Conservation (phyloP, 2,329 filamentous ascomycete species). For the Trichoderma polysporum region DNA sequence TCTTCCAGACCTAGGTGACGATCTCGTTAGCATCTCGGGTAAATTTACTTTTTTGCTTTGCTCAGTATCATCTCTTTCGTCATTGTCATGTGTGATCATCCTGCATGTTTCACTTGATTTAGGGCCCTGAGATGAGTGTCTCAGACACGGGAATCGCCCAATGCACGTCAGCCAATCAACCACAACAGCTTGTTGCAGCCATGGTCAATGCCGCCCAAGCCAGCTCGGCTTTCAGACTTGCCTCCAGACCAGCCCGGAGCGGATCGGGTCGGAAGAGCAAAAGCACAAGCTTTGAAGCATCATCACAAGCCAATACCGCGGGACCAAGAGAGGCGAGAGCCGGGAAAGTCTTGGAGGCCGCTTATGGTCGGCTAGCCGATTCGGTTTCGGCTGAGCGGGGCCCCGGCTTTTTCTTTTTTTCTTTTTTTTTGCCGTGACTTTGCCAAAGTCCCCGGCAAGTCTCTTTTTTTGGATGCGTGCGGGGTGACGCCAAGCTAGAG, state of each 20-base stretch:
- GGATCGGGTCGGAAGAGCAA: conserved; percentile 17
- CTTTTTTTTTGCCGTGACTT: neutral
- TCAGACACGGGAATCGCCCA: neutral
- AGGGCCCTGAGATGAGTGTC: neutral
- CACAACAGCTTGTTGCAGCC: neutral
- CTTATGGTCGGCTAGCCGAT: conserved; percentile 21
- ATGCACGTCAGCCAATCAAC: neutral
- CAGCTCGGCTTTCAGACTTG: neutral
- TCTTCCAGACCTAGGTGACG: conserved; percentile 85
- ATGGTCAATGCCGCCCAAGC: neutral
- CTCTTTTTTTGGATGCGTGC: neutral
- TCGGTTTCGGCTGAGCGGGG: conserved; percentile 17
- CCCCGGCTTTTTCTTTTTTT: neutral
- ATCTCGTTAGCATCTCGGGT: conserved; percentile 29
- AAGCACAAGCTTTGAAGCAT: neutral
- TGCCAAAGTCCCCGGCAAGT: neutral
- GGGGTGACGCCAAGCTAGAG: conserved; percentile 6
- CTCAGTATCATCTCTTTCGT: neutral
- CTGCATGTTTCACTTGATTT: neutral
- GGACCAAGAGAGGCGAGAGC: neutral
- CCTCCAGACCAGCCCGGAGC: conserved; percentile 9
- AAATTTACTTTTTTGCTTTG: neutral
- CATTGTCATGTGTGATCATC: neutral
- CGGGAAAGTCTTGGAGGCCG: conserved; percentile 7
- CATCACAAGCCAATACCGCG: conserved; percentile 1